A percentile compares a stretch with the other conserved stretches of the same genome.
These are phyloP conservation scores for Fusarium neocosmosporiellum DNA, from an alignment of 2,329 filamentous ascomycete species.

Conservation along the genomic window DNA sequence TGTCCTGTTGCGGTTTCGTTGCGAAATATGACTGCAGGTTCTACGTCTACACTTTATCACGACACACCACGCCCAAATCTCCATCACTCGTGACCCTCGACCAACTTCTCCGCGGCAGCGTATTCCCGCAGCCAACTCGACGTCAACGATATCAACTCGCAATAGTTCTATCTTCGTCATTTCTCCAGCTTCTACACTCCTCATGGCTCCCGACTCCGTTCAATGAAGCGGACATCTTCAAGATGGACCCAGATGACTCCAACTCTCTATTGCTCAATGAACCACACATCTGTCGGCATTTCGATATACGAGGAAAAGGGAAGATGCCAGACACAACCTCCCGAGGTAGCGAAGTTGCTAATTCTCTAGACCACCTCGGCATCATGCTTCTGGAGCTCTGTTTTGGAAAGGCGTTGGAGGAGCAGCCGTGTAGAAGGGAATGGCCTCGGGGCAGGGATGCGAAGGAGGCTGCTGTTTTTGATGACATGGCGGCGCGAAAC, in stretches of 20 bases:
- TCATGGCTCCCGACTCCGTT: neutral
- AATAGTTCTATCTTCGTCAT: neutral
- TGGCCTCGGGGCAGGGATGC: neutral
- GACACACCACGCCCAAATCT: neutral
- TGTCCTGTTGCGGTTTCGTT: no score
- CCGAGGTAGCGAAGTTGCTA: no score
- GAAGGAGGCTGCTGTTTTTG: neutral
- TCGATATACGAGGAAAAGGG: no score
- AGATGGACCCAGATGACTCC: neutral
- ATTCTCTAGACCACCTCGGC: neutral
- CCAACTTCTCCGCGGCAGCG: neutral
- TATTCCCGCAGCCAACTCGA: neutral
- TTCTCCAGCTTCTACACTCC: neutral
- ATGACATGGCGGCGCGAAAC: neutral
- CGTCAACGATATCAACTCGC: neutral
- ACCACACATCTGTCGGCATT: no score
- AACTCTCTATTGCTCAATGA: neutral
- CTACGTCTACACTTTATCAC: neutral
- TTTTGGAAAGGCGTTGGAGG: neutral
- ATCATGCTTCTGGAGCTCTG: constrained; percentile 1
- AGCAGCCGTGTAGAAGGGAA: constrained; percentile 9
- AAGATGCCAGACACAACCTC: no score
- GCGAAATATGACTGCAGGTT: neutral
- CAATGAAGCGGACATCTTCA: neutral
- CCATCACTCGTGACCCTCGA: neutral